phyloP scores from a whole-genome alignment of 2,329 filamentous ascomycete genomes.

The Sporothrix variecibatus region DNA sequence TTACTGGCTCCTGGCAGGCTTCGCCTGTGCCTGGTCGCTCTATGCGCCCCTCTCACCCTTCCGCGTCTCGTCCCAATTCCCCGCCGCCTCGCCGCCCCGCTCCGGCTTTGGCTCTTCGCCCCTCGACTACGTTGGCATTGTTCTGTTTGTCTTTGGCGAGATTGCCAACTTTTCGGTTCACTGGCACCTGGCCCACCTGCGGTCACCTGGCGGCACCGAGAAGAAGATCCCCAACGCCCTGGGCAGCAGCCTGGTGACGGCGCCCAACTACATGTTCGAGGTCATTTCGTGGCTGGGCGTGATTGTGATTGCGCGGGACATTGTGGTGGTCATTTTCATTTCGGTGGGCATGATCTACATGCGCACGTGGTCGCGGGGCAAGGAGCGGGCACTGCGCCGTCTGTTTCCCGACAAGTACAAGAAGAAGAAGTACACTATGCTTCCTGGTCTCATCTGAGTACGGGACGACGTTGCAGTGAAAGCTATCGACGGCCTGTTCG shows the following conservation, averaged over 20 bases:
- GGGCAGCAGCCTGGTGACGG: slow-evolving; percentile 84
- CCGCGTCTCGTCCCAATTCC: slow-evolving; percentile 32
- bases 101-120: slow-evolving; percentile 32
- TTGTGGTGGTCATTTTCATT: slow-evolving; percentile 76
- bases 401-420: slow-evolving; percentile 94
- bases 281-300: slow-evolving; percentile 83
- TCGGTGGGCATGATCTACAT: slow-evolving; percentile 74
- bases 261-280: slow-evolving; percentile 97
- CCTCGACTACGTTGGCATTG: slow-evolving; percentile 68
- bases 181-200: slow-evolving; percentile 73
- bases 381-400: slow-evolving; percentile 85
- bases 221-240: slow-evolving; percentile 84
- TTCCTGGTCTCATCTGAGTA: slow-evolving; percentile 72
- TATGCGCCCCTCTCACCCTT: slow-evolving; percentile 75
- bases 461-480: neutral
- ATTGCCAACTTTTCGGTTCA: slow-evolving; percentile 79
- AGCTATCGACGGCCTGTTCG: neutral
- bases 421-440: slow-evolving; percentile 83
- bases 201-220: slow-evolving; percentile 77
- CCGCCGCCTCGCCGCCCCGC: slow-evolving; percentile 30
- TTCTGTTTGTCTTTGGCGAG: slow-evolving; percentile 76
- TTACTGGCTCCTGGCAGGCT: slow-evolving; percentile 85
- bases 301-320: slow-evolving; percentile 75
- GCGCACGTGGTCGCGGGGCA: slow-evolving; percentile 84
- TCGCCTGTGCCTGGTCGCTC: slow-evolving; percentile 80